Base-by-base conservation (phyloP, 305 asterid species). In the Andrographis paniculata region DNA sequence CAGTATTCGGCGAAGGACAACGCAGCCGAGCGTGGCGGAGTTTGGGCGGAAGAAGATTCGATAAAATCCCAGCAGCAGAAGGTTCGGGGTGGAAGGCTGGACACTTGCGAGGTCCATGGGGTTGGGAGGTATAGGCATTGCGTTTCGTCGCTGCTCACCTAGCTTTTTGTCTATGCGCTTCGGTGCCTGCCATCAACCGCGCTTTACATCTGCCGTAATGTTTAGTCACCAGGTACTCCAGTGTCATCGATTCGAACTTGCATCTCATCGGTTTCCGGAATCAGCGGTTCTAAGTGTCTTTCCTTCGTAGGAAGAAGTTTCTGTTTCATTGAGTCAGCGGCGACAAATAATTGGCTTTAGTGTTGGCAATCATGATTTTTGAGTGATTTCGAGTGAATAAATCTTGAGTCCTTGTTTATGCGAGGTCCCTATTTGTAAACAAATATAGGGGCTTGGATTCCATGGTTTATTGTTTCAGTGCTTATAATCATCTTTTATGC, bases 111-210 rank as follows among this genome's bases (percentile, higher is more conserved):
- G 31, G 51, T 70, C 56, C 20, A 70, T 50, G 70, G 63, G 62
- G 58, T 49, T 52, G 68, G 48, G 67, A 63, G 75, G 67, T 48
- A 52, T 49, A 20, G 64, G 68, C 53, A 59, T 43, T 59, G 77
- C 68, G 49, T 22, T 61, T 13, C 48, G 62, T 55, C 61, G 69
- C 50, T 60, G 60, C 68, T 21, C 71, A 37, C 27, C 52, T 50
- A 50, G 41, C 40, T 59, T 14, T 59, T 52, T 56, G 64, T 61
- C 71, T 46, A 58, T 59, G 48, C 60, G 57, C 64, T 20, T 59
- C 21, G 28, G 28, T 33, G 49, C 63, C 13, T 38, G 15, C 20
- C 31, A 48, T 43, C 69, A 30, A 17, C 62, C 61, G 6, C 60
- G 22, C 55, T 17, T 52, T 18, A 7, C 11, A 35, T 24, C 65